Conservation (phyloP, 2,329 filamentous ascomycete species). For the Aspergillus brasiliensis region DNA sequence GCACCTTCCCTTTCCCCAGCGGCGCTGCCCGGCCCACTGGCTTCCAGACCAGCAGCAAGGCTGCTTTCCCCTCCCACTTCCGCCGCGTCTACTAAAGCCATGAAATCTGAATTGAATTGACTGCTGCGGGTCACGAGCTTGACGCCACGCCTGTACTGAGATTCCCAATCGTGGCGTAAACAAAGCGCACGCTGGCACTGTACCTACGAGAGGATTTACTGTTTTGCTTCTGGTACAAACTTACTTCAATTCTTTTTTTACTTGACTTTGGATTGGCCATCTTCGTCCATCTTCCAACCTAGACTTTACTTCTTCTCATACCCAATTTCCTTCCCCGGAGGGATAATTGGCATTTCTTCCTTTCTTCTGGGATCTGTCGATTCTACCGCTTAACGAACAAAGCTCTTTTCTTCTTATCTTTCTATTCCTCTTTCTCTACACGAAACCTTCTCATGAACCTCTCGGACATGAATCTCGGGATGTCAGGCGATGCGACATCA, state of each 20-base stretch:
- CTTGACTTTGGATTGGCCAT: too few relatives aligned
- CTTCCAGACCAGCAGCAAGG: slow-evolving; percentile 35
- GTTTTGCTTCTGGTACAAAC: slow-evolving; percentile 25
- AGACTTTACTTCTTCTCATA: slow-evolving; percentile 16
- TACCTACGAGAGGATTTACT: slow-evolving; percentile 25
- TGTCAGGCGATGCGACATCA: slow-evolving; percentile 3
- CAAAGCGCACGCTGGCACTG: slow-evolving; percentile 27
- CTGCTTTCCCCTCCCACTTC: slow-evolving; percentile 26
- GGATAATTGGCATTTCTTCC: slow-evolving; percentile 10
- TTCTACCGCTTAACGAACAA: slow-evolving; percentile 17
- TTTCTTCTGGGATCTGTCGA: slow-evolving; percentile 7
- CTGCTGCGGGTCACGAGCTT: not conserved
- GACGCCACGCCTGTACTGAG: slow-evolving; percentile 18
- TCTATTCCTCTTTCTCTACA: slow-evolving; percentile 5
- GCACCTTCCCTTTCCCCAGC: slow-evolving; percentile 20
- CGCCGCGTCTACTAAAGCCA: slow-evolving; percentile 29
- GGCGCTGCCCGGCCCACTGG: slow-evolving; percentile 28
- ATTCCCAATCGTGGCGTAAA: slow-evolving; percentile 21
- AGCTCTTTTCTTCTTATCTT: slow-evolving; percentile 14
- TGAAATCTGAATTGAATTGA: not conserved
- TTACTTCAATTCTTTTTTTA: slow-evolving; percentile 5
- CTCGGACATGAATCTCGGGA: slow-evolving; percentile 15
- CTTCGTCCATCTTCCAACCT: slow-evolving; percentile 9
- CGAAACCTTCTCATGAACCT: slow-evolving; percentile 4
- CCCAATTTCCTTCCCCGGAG: not conserved